Evolutionary conservation across 352 stramenopile species (phyloP), one percentile per base, ranked within the genome.

Genomic region (Globisporangium polare): DNA sequence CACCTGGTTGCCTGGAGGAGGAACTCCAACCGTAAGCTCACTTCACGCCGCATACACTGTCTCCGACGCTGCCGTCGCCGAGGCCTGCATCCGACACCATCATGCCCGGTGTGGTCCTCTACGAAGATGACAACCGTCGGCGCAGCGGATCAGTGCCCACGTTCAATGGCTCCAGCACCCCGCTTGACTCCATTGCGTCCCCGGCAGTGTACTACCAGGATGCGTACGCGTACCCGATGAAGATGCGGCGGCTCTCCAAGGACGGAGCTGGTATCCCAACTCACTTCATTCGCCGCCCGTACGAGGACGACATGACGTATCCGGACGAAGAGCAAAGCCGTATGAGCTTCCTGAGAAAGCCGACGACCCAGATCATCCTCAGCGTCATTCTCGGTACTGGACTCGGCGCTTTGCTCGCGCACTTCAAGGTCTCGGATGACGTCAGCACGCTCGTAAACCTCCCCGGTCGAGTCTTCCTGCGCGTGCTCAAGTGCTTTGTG

Each of bases 401-500:
- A 1, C 41, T 86, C 13, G 76, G 76, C 8, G 59, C 69, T 2
- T 41, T 78, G 33, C 52, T 86, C 15, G 70, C 72, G 18, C 57
- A 74, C 1, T 8, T 81, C 7, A 22, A 73, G 1, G 74, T 76
- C 42, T 77, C 74, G 5, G 31, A 61, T 0, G 72, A 81, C 41
- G 51, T 83, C 9, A 74, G 58, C 35, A 59, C 41, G 29, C 60
- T 83, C 18, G 71, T 86, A 18, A 69, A 69, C 24, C n/a, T 86
- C 0, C 76, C 76, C 0, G 76, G 74, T 1, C 67, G 68, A 29
- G 60, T 86, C 18, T 83, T 86, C 53, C 53, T 86, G 26, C 69
- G 77, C 47, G 53, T 80, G 18, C 63, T 86, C 33, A 79, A 80
- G 54, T 81, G 74, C 52, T 75, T 86, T 47, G 77, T 86, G 46